Conservation (phyloP, 495 filamentous ascomycete genomes). For the Apiosordaria backusii region DNA sequence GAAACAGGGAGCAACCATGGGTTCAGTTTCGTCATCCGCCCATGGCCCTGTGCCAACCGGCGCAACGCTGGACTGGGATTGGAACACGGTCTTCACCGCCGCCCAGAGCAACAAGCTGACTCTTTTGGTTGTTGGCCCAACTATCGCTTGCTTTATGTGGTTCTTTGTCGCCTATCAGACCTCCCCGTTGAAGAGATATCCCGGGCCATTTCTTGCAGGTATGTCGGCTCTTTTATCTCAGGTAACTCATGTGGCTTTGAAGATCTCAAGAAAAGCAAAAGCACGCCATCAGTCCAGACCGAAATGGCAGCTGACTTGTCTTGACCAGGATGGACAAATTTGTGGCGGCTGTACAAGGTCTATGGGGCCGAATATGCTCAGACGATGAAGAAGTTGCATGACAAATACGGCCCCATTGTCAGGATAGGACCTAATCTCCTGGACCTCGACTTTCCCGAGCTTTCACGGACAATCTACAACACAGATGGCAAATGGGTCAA, state of each 20-base stretch:
- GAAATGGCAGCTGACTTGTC: slow-evolving; percentile 7
- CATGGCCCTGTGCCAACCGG: slow-evolving; percentile 1
- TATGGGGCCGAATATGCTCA: slow-evolving; percentile 23
- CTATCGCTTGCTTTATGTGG: slow-evolving; percentile 24
- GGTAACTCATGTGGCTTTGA: no score
- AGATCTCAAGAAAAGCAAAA: neutral
- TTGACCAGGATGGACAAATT: slow-evolving; percentile 31
- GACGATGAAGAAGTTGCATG: slow-evolving; percentile 33
- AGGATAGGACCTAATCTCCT: slow-evolving; percentile 37
- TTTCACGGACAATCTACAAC: slow-evolving; percentile 24
- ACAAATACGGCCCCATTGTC: slow-evolving; percentile 38
- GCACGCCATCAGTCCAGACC: neutral
- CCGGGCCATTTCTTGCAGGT: slow-evolving; percentile 33
- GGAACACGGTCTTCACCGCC: slow-evolving; percentile 3
- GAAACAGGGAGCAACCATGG: slow-evolving; percentile 11
- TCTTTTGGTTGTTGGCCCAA: slow-evolving; percentile 8
- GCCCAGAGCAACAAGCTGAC: slow-evolving; percentile 14
- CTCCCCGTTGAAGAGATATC: slow-evolving; percentile 31
- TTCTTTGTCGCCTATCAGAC: slow-evolving; percentile 26
- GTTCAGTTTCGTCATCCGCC: slow-evolving; percentile 10
- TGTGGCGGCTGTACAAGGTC: slow-evolving; percentile 31
- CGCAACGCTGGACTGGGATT: slow-evolving; percentile 4
- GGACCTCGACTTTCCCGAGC: slow-evolving; percentile 30
- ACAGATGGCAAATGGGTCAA: slow-evolving; percentile 30
- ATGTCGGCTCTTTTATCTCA: neutral